Base-by-base conservation (phyloP, 78 protist species). In the Dictyostelium capitatum region DNA sequence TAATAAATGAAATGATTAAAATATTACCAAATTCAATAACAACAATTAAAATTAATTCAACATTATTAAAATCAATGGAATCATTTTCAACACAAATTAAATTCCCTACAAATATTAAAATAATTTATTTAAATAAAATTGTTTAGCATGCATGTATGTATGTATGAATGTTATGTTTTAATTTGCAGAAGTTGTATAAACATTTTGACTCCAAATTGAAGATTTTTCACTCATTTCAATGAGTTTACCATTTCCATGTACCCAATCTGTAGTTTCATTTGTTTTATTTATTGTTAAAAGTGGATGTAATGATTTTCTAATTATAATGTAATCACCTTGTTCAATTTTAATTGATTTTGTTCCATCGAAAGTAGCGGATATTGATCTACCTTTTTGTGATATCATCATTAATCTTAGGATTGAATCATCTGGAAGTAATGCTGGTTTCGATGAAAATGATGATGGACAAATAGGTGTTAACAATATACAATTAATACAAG, bases 401-500 rank as follows among this genome's bases (percentile, higher is more conserved):
- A 84, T 84, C 91, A 54, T 37, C 30, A 50, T 84, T 59, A 84
- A 74, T 32, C 23, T 84, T 12, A 84, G 62, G 8, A 84, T 37
- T 8, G 91, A 84, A 59, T 84, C 91, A 59, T 84, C 96, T 46
- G 98, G 98, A 43, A 97, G 54, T 6, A 97, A 20, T 2, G 97
- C 57, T 10, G 99, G 99, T 19, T 98, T 89, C 51, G 97, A 97
- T 32, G 98, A 93, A 19, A 97, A 74, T 10, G 97, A 82, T 72
- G 95, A 96, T 20, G 99, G 98, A 53, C 98, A 96, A 43, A 98
- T 91, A 8, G 99, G 99, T 8, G 99, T 97, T 47, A 98, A 23
- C 28, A 97, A 80, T 7, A 97, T 84, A 65, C 93, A 69, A 0
- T 94, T 90, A 19, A 98, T 96, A 47, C 91, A 54, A 4, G 99